These are phyloP conservation scores for Cystoderma amianthinum DNA, from an alignment of 768 basidiomycete genomes.

Conservation along the genomic window DNA sequence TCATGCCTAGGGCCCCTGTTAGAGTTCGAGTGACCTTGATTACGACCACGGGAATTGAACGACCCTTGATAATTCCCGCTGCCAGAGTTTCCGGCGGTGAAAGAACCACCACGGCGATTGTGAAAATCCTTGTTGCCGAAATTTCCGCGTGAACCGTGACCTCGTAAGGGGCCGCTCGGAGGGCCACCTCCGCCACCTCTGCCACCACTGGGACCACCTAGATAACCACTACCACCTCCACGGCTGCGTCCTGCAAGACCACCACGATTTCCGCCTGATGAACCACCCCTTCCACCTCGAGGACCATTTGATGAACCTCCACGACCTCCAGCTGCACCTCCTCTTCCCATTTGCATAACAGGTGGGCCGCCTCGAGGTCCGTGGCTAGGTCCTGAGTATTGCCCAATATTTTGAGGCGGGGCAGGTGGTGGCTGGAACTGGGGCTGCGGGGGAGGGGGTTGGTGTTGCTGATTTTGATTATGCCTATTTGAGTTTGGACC, in stretches of 20 bases:
- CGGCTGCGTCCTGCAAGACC: slow-evolving; percentile 33
- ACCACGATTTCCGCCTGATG: slow-evolving; percentile 39
- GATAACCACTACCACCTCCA: slow-evolving; percentile 27
- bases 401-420: slow-evolving; percentile 33
- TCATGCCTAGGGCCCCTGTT: slow-evolving; percentile 35
- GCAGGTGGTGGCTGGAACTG: slow-evolving; percentile 60
- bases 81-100: slow-evolving; percentile 28
- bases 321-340: slow-evolving; percentile 33
- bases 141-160: slow-evolving; percentile 60
- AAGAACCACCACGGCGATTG: slow-evolving; percentile 61
- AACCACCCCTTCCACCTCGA: slow-evolving; percentile 45
- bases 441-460: slow-evolving; percentile 53
- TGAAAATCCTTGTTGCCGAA: slow-evolving; percentile 59
- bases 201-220: slow-evolving; percentile 27
- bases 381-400: slow-evolving; percentile 22
- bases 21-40: slow-evolving; percentile 44
- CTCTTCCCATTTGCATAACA: slow-evolving; percentile 25
- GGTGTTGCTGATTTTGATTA: slow-evolving; percentile 40
- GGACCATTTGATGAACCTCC: slow-evolving; percentile 41
- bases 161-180: slow-evolving; percentile 42
- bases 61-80: slow-evolving; percentile 37
- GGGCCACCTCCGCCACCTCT: slow-evolving; percentile 39
- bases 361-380: slow-evolving; percentile 31
- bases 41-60: slow-evolving; percentile 54
- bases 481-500: slow-evolving; percentile 54